Conservation (phyloP, 2,329 filamentous ascomycete genomes). For the Aspergillus sp. region DNA sequence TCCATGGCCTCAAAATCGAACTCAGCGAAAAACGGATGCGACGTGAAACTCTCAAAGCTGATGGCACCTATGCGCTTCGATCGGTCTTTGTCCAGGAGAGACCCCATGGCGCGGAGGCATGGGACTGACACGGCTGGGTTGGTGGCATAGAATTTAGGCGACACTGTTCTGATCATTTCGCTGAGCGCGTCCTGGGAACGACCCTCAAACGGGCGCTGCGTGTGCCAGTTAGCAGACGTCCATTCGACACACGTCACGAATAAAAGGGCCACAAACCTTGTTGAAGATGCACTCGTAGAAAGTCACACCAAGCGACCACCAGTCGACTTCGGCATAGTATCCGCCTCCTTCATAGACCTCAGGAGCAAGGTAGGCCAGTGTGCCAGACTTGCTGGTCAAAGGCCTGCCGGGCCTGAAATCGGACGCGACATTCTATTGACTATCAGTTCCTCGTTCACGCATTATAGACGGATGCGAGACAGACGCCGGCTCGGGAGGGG, state of each 20-base stretch:
- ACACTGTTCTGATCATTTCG: conserved; percentile 69
- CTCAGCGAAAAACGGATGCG: conserved; percentile 79
- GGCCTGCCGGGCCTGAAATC: conserved; percentile 76
- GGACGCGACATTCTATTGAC: conserved; percentile 78
- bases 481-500: no score
- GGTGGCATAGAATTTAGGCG: conserved; percentile 84
- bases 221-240: conserved; percentile 21
- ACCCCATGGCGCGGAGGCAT: conserved; percentile 81
- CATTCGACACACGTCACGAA: background rate
- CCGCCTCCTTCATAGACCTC: conserved; percentile 89
- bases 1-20: conserved; percentile 81
- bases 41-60: conserved; percentile 72
- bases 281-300: conserved; percentile 99
- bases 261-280: conserved; percentile 54
- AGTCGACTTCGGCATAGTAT: conserved; percentile 85
- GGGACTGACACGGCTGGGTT: conserved; percentile 79
- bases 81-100: conserved; percentile 71
- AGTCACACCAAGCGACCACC: conserved; percentile 97
- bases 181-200: conserved; percentile 74
- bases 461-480: no score
- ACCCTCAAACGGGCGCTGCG: conserved; percentile 82
- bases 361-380: conserved; percentile 86
- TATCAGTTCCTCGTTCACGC: no score
- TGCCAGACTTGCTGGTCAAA: conserved; percentile 92
- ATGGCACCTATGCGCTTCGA: conserved; percentile 74